phyloP scores from a whole-genome alignment of 768 basidiomycete species.

The Tricholoma saponaceum region DNA sequence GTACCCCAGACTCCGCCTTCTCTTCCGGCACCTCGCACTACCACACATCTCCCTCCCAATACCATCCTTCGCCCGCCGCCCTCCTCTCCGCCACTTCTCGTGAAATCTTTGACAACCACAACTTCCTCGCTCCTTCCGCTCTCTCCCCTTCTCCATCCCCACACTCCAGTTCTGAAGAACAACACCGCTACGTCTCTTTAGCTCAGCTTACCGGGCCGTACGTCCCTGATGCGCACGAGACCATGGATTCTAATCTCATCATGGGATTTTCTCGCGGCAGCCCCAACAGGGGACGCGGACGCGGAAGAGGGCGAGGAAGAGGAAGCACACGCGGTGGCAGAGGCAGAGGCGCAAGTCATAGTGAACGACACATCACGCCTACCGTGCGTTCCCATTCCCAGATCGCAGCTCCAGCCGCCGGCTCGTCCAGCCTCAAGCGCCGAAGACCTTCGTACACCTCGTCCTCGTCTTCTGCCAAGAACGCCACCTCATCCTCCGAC shows the following conservation, averaged over 20 bases:
- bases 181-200: slow-evolving; percentile 11
- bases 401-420: background rate
- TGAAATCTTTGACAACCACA: background rate
- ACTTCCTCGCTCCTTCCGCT: background rate
- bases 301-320: background rate
- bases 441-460: slow-evolving; percentile 11
- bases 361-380: background rate
- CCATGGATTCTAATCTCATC: background rate
- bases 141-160: slow-evolving; percentile 3
- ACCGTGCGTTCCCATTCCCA: background rate
- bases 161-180: slow-evolving; percentile 1
- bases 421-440: slow-evolving; percentile 2
- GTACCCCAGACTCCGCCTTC: background rate
- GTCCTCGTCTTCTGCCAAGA: slow-evolving; percentile 8
- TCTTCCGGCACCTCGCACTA: slow-evolving; percentile 5
- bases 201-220: slow-evolving; percentile 17
- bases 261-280: background rate
- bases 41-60: background rate
- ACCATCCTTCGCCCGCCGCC: background rate
- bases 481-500: background rate
- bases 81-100: slow-evolving; percentile 4
- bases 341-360: background rate
- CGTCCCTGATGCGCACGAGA: slow-evolving; percentile 4
- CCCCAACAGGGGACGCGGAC: background rate
- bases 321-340: slow-evolving; percentile 1